Base-by-base conservation (phyloP, 768 basidiomycete genomes). In the Calocybe indica region DNA sequence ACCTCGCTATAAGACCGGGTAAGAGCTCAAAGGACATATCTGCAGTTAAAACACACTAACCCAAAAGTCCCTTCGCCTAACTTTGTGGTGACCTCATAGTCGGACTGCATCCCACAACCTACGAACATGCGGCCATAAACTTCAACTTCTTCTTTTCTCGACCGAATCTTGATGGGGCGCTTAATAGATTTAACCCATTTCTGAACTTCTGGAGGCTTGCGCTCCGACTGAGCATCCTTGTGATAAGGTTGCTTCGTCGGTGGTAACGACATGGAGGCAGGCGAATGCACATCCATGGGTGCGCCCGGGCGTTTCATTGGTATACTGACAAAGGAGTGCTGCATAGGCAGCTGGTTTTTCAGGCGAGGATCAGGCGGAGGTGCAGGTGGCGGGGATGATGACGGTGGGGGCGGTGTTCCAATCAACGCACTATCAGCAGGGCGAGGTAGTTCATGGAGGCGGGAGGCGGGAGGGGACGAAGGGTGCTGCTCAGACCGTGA, bases 51-150 rank as follows among this genome's bases (percentile, higher is more conserved):
- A 29, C 37, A 8, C 13, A 80, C 85, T 40, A 63, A 91, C 87
- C 94, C 95, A 64, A 98, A 98, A 28, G 95, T 98, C 4, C 95
- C 95, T 64, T 97, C 95, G 34, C 95, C 95, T 11, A 98, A 70
- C 66, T 97, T 96, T 2, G 83, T 85, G 37, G 85, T 84, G 10
- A 83, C 73, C 47, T 84, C 80, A 62, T 96, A 97, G 53, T 89
- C 88, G 11, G 67, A 67, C 52, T 93, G 78, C 47, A 71, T 60
- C 7, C 88, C 86, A 63, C 85, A 84, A 5, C 91, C 84, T 34
- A 69, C 66, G 57, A 92, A 88, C 11, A 63, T 64, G 47, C 78
- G 73, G 32, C 85, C 83, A 60, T 88, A 92, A 0, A 79, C 82
- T 39, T 72, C 70, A 52, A 73, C 63, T 55, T 92, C 90, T 48